phyloP scores from a whole-genome alignment of 352 stramenopile genomes.

The Phytophthora uliginosa region DNA sequence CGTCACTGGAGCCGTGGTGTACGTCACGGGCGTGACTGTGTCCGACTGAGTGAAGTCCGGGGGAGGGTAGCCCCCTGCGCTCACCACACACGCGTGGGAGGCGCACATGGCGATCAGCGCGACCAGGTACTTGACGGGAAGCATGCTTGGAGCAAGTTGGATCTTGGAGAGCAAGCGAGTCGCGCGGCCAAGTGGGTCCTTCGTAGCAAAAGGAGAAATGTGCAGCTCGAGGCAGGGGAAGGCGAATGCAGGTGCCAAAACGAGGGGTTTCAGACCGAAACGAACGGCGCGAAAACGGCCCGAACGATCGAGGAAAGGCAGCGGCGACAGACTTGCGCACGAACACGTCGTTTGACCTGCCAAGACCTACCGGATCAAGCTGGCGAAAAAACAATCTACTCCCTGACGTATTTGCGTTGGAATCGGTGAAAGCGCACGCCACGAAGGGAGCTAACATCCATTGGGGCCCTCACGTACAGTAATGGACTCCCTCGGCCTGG shows the following conservation, averaged over 20 bases:
- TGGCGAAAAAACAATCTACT: background rate
- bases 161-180: slow-evolving; percentile 15
- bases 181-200: slow-evolving; percentile 27
- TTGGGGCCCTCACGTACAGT: background rate
- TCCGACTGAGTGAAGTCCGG: slow-evolving; percentile 15
- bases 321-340: background rate
- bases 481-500: background rate
- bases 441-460: background rate
- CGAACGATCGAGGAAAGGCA: slow-evolving; percentile 39
- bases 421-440: background rate
- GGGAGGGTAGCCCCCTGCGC: slow-evolving; percentile 24
- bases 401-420: background rate
- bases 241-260: background rate
- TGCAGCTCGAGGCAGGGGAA: background rate
- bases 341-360: background rate
- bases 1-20: background rate
- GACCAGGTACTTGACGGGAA: slow-evolving; percentile 44
- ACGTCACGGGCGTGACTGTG: background rate
- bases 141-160: slow-evolving; percentile 19
- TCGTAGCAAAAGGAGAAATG: slow-evolving; percentile 43
- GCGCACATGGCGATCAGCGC: slow-evolving; percentile 32
- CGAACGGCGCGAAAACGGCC: slow-evolving; percentile 11
- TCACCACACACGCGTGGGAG: slow-evolving; percentile 31
- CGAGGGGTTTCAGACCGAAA: slow-evolving; percentile 6
- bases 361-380: background rate